Evolutionary conservation across 257 asterid species (phyloP).

Genomic region (Solanum peruvianum): DNA sequence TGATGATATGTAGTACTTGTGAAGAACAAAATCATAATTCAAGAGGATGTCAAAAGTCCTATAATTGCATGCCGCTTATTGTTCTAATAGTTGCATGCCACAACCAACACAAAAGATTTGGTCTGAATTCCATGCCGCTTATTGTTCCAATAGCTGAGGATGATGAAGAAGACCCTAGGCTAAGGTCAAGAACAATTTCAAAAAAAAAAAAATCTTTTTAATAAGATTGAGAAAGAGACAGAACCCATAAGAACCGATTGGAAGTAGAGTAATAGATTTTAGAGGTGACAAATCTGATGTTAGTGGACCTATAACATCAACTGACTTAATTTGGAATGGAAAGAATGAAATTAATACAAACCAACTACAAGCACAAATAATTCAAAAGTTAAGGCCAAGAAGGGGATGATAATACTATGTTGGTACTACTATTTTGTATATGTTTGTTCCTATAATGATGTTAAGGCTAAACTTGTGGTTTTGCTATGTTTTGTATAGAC

Average conservation of each 20-base stretch:
- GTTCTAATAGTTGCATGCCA: too few relatives aligned
- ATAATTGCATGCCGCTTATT: too few relatives aligned
- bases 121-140: neutral
- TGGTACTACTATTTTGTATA: neutral
- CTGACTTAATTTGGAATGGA: neutral
- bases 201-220: too few relatives aligned
- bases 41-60: neutral
- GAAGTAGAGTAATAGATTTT: neutral
- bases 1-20: neutral
- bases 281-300: neutral
- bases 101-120: neutral
- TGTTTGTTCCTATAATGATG: neutral
- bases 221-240: neutral
- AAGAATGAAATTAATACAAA: too few relatives aligned
- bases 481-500: neutral
- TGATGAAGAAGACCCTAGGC: neutral
- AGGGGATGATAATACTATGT: neutral
- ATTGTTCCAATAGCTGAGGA: neutral
- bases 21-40: neutral
- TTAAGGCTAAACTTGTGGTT: neutral
- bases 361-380: neutral
- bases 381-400: neutral
- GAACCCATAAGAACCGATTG: neutral
- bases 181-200: too few relatives aligned
- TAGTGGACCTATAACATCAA: neutral